Percentiles rank a stretch among this genome's conserved stretches.
Conservation (phyloP, 805 yeast species). For the Brettanomyces custersianus region DNA sequence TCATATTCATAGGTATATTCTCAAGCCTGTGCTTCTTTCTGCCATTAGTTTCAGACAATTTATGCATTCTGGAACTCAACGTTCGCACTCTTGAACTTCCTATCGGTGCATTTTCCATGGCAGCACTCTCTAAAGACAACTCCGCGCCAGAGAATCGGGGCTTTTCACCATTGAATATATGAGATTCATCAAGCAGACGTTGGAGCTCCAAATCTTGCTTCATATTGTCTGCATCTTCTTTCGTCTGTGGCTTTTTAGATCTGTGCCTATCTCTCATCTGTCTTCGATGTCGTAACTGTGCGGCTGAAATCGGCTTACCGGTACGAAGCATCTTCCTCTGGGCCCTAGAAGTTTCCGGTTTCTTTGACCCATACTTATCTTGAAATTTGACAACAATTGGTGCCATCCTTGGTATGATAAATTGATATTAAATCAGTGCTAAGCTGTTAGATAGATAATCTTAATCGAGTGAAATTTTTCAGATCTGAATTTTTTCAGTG, state of each 20-base stretch:
- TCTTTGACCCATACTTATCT: slow-evolving; percentile 24
- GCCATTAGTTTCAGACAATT: slow-evolving; percentile 39
- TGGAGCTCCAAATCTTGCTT: slow-evolving; percentile 69
- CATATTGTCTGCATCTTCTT: slow-evolving; percentile 42
- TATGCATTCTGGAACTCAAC: slow-evolving; percentile 46
- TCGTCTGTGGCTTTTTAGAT: slow-evolving; percentile 19
- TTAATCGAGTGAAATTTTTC: no score
- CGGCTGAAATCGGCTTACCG: slow-evolving; percentile 52
- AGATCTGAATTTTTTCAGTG: no score
- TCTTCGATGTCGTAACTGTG: slow-evolving; percentile 28
- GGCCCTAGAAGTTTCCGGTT: slow-evolving; percentile 29
- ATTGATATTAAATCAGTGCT: no score
- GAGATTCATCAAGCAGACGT: slow-evolving; percentile 62
- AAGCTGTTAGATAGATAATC: no score
- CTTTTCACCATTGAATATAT: slow-evolving; percentile 35
- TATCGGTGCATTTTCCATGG: slow-evolving; percentile 45
- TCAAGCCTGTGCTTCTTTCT: slow-evolving; percentile 36
- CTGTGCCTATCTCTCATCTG: slow-evolving; percentile 24
- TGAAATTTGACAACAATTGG: slow-evolving; percentile 42
- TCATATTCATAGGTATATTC: slow-evolving; percentile 80
- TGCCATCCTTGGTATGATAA: no score
- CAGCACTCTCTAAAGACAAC: slow-evolving; percentile 51
- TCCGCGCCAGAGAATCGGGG: slow-evolving; percentile 52
- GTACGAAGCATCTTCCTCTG: slow-evolving; percentile 46
- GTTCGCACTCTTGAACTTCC: slow-evolving; percentile 66